Conservation (phyloP, 768 basidiomycete species). For the Suillus lakei region DNA sequence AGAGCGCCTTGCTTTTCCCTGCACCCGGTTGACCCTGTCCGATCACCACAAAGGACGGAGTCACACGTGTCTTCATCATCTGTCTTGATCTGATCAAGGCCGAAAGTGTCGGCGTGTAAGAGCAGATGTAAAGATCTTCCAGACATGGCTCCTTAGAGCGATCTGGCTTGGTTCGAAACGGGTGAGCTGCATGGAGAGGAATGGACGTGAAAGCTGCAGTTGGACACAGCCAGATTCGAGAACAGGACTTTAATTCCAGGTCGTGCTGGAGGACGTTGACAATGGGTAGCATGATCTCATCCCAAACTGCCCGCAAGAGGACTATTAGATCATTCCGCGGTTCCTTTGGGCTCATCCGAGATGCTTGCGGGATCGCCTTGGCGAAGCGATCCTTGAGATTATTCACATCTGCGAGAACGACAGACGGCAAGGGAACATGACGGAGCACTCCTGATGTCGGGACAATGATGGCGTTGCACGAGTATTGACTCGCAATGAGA, state of each 20-base stretch:
- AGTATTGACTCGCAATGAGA: constrained; percentile 17
- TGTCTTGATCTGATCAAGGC: constrained; percentile 14
- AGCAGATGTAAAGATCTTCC: constrained; percentile 12
- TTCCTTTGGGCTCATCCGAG: constrained; percentile 20
- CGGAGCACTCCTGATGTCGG: not conserved
- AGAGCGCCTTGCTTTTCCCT: not conserved
- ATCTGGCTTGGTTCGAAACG: constrained; percentile 19
- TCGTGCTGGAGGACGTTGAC: not conserved
- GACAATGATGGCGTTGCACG: constrained; percentile 20
- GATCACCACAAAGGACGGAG: constrained; percentile 3
- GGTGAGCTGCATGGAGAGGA: constrained; percentile 29
- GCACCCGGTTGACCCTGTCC: constrained; percentile 8
- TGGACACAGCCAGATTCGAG: constrained; percentile 16
- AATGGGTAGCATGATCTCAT: constrained; percentile 2
- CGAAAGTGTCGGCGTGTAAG: constrained; percentile 15
- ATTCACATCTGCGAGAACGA: constrained; percentile 19
- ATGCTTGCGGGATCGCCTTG: constrained; percentile 10
- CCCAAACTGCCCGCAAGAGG: constrained; percentile 4
- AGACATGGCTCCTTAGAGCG: not conserved
- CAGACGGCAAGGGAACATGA: constrained; percentile 21
- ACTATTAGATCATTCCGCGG: constrained; percentile 5
- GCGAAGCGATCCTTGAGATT: constrained; percentile 15
- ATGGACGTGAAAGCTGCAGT: constrained; percentile 12
- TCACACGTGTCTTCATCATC: not conserved
- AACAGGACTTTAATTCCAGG: not conserved